phyloP scores from a whole-genome alignment of 768 basidiomycete species.

The Mycena latifolia region DNA sequence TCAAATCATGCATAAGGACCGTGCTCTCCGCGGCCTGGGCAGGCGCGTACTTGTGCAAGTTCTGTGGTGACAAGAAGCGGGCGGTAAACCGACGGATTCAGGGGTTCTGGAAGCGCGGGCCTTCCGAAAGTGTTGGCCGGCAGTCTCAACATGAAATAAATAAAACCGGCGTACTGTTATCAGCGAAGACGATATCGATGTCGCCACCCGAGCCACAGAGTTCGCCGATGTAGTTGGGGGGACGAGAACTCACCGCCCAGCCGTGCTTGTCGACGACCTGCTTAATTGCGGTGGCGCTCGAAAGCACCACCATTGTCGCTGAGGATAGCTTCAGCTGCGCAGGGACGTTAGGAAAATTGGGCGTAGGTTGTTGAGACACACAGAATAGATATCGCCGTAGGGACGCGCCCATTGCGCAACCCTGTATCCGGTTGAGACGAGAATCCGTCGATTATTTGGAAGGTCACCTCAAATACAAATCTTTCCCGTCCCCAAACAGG shows the following conservation, averaged over 20 bases:
- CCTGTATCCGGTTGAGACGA: neutral
- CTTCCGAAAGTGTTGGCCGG: neutral
- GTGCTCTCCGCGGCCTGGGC: constrained; percentile 9
- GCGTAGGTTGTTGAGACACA: neutral
- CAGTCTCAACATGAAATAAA: no score
- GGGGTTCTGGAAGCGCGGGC: neutral
- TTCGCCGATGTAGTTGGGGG: constrained; percentile 8
- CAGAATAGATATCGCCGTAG: constrained; percentile 14
- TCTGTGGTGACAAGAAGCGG: constrained; percentile 14
- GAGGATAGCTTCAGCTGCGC: constrained; percentile 1
- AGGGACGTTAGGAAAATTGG: neutral
- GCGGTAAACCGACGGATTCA: neutral
- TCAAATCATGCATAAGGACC: constrained; percentile 1
- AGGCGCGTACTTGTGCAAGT: neutral
- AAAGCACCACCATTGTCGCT: constrained; percentile 9
- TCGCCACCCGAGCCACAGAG: constrained; percentile 7
- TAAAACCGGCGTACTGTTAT: neutral
- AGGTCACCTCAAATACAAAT: constrained; percentile 1
- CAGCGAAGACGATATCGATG: constrained; percentile 1
- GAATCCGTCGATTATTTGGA: neutral
- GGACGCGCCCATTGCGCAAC: constrained; percentile 6
- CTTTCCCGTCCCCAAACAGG: neutral
- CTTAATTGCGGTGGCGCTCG: constrained; percentile 14
- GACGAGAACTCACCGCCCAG: constrained; percentile 10
- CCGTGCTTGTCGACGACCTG: constrained; percentile 10